Conservation (phyloP, 257 asterid genomes). For the Plectranthus barbatus region DNA sequence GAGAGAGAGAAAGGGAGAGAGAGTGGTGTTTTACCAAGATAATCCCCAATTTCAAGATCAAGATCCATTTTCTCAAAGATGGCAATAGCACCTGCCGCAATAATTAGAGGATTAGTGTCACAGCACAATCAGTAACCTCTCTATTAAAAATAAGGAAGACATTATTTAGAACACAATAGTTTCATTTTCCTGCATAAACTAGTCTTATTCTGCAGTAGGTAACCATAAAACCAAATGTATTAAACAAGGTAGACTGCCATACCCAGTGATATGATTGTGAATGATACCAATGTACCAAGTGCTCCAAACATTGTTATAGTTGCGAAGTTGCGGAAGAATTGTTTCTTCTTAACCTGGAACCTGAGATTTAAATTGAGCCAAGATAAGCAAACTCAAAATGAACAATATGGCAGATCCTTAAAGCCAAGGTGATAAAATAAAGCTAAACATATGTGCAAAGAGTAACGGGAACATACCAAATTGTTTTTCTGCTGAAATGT, state of each 20-base stretch:
- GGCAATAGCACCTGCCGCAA: slow-evolving; percentile 60
- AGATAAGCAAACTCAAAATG: slow-evolving; percentile 12
- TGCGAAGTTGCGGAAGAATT: slow-evolving; percentile 88
- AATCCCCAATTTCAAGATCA: slow-evolving; percentile 76
- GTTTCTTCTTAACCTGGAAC: slow-evolving; percentile 97
- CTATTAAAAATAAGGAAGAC: background rate
- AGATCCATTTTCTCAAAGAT: slow-evolving; percentile 54
- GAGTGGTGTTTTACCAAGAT: slow-evolving; percentile 43
- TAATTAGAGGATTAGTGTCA: slow-evolving; percentile 8
- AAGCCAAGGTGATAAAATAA: background rate
- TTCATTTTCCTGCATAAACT: background rate
- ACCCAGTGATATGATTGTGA: slow-evolving; percentile 76
- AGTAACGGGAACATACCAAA: background rate
- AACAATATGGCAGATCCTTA: slow-evolving; percentile 9
- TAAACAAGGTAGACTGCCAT: slow-evolving; percentile 23
- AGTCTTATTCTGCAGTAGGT: background rate
- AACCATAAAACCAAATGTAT: slow-evolving; percentile 8
- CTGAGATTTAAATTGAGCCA: slow-evolving; percentile 35
- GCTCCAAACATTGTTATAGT: slow-evolving; percentile 90
- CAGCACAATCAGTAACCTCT: background rate
- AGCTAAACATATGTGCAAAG: background rate
- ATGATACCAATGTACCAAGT: slow-evolving; percentile 85
- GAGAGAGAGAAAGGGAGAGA: background rate
- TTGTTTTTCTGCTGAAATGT: no score
- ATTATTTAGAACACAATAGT: background rate